Base-by-base conservation (phyloP, 1,139 yeast genomes). In the Debaryomycetaceae sp. region DNA sequence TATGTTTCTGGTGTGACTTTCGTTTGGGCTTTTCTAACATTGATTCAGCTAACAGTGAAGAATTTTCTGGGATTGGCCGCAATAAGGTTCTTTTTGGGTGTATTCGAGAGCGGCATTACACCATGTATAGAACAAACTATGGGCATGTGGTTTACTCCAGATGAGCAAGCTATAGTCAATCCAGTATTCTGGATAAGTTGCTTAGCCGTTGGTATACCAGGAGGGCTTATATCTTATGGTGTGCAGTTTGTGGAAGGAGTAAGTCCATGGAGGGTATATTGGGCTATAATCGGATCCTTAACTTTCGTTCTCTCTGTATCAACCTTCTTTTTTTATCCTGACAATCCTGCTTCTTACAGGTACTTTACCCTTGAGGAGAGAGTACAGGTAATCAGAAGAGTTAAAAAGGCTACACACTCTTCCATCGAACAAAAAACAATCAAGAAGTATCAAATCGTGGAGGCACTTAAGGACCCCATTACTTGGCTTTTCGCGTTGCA, bases 101-200 rank as follows among this genome's bases (percentile, higher is more conserved):
- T 72, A 46, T 63, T 68, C n/a, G 80, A 75, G 51, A 59, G 76
- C 9, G 62, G 66, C 41, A 66, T 72, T 5, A 60, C 72, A 22
- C 75, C 78, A 6, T 50, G 66, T 14, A 48, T 69, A 39, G 66
- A 65, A 39, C 60, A 67, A 24, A 72, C 79, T 2, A 66, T 69
- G 57, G 69, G 68, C n/a, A 74, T 70, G 63, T 75, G 73, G 49
- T 61, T 74, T 43, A 72, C 74, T 6, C 58, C 68, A 22, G 51
- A 60, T n/a, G 74, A 72, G 46, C 62, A 71, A 46, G 72, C 72
- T 33, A 62, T 69, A 9, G 60, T 68, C 24, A 70, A 69, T 29
- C 78, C 78, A 14, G 44, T 75, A 2, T 75, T 74, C 51, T 75
- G 67, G 47, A 58, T 70, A n/a, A 63, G 76, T n/a, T 72, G 78